Base-by-base conservation (phyloP, 2,329 filamentous ascomycete species). In the Exophiala bonariae region DNA sequence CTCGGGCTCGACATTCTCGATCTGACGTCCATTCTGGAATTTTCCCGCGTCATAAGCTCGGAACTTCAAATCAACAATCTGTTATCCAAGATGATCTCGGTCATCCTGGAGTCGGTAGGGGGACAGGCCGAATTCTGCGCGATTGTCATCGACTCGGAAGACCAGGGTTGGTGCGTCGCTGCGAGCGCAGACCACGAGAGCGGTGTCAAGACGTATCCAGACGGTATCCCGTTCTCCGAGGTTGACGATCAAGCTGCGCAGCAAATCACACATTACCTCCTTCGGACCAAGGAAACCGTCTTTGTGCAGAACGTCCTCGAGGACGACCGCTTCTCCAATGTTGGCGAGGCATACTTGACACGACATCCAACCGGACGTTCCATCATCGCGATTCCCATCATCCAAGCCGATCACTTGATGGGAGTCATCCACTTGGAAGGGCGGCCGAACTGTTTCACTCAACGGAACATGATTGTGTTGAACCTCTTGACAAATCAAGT, bases 271-370 rank as follows among this genome's bases (percentile, higher is more conserved):
- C 72, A 81, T 34, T 85, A 85, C 60, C 76, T 79, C 2, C 69
- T 84, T 51, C 77, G 82, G 14, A 85, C 82, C 52, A 75, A 76
- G 44, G 81, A 85, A 55, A 75, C 74, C n/a, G 78, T 85, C 2
- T 80, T 84, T 41, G 70, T 83, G 10, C 79, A 81, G 44, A 83
- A 83, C 51, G 69, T 85, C 3, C 69, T 83, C 2, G 79, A 85
- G 34, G 82, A 85, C 55, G 82, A 85, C 54, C 74, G 82, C 3
- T 85, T 85, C 55, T 78, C 78, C 16, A 83, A 81, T 46, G 78
- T 83, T 8, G 76, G 73, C 4, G 74, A 79, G 13, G 67, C 74
- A 0, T 84, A 82, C 59, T 66, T 80, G 13, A 67, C 73, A 36
- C 67, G 73, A 35, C 77, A 81, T 54, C 80, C 80, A 0, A 69